Conservation (phyloP, 2,329 filamentous ascomycete genomes). For the Fusarium humuli region DNA sequence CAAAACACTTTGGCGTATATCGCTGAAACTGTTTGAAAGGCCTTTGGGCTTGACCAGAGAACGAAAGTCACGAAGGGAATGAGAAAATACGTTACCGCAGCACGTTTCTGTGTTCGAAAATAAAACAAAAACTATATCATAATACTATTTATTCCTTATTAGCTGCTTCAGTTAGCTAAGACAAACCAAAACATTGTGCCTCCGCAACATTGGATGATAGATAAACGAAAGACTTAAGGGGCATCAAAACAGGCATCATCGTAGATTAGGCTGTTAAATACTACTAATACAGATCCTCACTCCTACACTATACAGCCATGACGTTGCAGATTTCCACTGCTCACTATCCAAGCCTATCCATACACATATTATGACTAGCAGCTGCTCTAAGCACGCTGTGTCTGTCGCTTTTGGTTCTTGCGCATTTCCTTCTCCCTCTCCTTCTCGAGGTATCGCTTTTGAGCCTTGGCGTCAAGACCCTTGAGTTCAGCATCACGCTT, state of each 20-base stretch:
- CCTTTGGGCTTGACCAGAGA: neutral
- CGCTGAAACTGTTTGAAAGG: neutral
- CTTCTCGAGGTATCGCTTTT: conserved; percentile 86
- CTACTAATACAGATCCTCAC: conserved; percentile 35
- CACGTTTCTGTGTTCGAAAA: neutral
- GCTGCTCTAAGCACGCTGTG: conserved; percentile 59
- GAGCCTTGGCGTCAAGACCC: conserved; percentile 81
- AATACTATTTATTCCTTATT: neutral
- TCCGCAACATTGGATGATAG: neutral
- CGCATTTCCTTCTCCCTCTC: conserved; percentile 80
- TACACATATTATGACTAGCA: neutral
- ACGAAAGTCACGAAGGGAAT: neutral
- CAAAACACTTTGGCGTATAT: neutral
- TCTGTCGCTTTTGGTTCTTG: conserved; percentile 66
- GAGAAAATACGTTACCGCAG: neutral
- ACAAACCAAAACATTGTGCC: neutral
- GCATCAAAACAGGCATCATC: conserved; percentile 10
- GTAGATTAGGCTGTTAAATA: conserved; percentile 34
- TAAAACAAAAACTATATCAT: neutral
- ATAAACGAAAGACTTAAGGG: neutral
- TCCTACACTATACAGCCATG: conserved; percentile 27
- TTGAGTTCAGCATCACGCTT: conserved; percentile 88
- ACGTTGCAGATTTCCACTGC: conserved; percentile 11
- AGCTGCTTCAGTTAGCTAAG: neutral
- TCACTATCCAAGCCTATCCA: neutral